Conservation (phyloP, 2,329 filamentous ascomycete species). For the Pseudohalonectria lignicola region DNA sequence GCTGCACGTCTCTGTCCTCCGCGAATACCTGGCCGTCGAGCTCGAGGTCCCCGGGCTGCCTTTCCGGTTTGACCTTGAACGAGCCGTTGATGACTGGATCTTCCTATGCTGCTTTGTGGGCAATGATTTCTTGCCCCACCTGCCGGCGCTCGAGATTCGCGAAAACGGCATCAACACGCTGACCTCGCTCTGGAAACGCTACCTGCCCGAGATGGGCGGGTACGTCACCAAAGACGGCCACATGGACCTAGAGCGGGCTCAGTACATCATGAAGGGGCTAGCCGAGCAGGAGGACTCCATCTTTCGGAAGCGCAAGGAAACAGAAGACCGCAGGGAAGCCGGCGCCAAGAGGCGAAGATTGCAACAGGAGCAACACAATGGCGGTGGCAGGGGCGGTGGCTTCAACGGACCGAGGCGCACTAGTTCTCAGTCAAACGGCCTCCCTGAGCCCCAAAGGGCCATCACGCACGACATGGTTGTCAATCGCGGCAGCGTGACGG, state of each 20-base stretch:
- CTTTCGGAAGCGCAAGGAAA: constrained; percentile 77
- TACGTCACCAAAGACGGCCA: constrained; percentile 94
- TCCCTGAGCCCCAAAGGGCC: constrained; percentile 26
- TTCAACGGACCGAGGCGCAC: not conserved
- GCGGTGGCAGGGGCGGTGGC: not conserved
- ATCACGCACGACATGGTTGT: constrained; percentile 85
- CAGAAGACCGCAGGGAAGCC: constrained; percentile 73
- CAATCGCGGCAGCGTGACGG: constrained; percentile 52
- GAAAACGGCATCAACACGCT: constrained; percentile 96
- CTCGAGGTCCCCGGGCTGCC: constrained; percentile 71
- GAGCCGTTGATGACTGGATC: constrained; percentile 94
- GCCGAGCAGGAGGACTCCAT: constrained; percentile 91
- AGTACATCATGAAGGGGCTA: constrained; percentile 77
- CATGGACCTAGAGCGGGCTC: constrained; percentile 77
- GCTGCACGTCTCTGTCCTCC: constrained; percentile 84
- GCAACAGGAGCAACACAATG: constrained; percentile 38
- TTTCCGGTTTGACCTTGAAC: constrained; percentile 87
- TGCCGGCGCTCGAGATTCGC: constrained; percentile 93
- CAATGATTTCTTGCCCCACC: constrained; percentile 94
- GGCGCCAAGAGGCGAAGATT: constrained; percentile 69
- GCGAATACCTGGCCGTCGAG: constrained; percentile 89
- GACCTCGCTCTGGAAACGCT: constrained; percentile 94
- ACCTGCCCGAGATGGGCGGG: constrained; percentile 81
- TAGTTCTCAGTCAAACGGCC: no score
- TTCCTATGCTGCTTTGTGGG: constrained; percentile 99